A percentile compares a stretch with the other conserved stretches of the same genome.
phyloP scores from a whole-genome alignment of 1,139 yeast species.

The Debaryomyces fabryi region DNA sequence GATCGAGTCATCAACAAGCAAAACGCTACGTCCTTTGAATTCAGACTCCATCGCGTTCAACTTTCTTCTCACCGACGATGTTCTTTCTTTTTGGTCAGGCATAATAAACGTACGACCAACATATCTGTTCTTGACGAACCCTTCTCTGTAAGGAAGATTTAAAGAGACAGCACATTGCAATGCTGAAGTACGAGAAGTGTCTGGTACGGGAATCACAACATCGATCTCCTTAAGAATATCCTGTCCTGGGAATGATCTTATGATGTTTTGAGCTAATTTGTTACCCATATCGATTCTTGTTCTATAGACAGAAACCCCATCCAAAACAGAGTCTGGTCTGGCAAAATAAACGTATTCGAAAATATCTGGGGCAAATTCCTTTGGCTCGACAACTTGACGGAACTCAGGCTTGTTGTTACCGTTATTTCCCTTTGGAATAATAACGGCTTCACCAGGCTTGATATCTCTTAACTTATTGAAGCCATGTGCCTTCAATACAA shows the following conservation, averaged over 20 bases:
- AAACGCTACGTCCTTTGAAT: constrained; percentile 81
- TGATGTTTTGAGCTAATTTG: constrained; percentile 76
- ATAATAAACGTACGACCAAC: constrained; percentile 97
- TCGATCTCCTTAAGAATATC: constrained; percentile 67
- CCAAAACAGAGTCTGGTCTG: constrained; percentile 94
- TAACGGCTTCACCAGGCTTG: constrained; percentile 94
- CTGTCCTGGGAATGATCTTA: constrained; percentile 38
- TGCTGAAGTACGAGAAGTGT: constrained; percentile 94
- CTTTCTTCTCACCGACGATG: constrained; percentile 91
- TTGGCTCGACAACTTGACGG: constrained; percentile 81
- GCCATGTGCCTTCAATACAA: constrained; percentile 93
- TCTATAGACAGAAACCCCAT: constrained; percentile 92
- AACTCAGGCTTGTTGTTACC: constrained; percentile 62
- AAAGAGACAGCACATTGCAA: constrained; percentile 85
- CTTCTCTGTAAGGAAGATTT: constrained; percentile 88
- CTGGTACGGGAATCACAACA: constrained; percentile 98
- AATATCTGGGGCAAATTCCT: constrained; percentile 88
- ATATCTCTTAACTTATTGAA: constrained; percentile 79
- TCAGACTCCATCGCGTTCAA: constrained; percentile 96
- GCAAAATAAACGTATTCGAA: constrained; percentile 98
- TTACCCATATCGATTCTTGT: constrained; percentile 94
- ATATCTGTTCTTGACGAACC: constrained; percentile 93
- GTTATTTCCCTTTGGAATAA: constrained; percentile 71
- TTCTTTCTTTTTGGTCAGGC: constrained; percentile 97
- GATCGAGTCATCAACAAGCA: constrained; percentile 93